Conservation (phyloP, 441 rosid species). For the Flueggea neowawraea region DNA sequence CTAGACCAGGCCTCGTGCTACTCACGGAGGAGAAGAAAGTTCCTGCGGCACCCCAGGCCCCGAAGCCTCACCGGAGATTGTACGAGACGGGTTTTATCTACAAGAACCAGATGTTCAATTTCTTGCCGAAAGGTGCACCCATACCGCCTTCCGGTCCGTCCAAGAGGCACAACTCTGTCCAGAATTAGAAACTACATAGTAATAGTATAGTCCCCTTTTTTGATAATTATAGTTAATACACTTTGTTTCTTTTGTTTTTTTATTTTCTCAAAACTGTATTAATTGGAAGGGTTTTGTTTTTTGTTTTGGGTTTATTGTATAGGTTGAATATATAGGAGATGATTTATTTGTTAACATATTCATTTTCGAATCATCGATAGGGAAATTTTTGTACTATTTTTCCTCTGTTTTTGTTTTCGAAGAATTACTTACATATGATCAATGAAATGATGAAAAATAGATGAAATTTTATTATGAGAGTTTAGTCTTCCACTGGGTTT, state of each 20-base stretch:
- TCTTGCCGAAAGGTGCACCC: constrained; percentile 66
- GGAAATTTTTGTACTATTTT: constrained; percentile 1
- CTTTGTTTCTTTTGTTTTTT: not conserved
- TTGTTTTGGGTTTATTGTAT: constrained; percentile 18
- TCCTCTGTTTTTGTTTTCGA: not conserved
- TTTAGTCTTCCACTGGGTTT: too few species aligned
- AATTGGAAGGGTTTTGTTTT: not conserved
- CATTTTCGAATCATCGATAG: constrained; percentile 11
- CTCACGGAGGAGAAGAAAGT: constrained; percentile 4
- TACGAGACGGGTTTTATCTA: constrained; percentile 34
- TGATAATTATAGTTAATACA: not conserved
- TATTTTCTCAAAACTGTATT: too few species aligned
- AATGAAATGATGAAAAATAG: too few species aligned
- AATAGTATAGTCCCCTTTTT: not conserved
- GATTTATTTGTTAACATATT: constrained; percentile 13
- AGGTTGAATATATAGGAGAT: constrained; percentile 6
- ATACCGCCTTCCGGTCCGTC: constrained; percentile 91
- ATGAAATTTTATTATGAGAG: too few species aligned
- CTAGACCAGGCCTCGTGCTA: constrained; percentile 29
- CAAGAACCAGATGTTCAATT: constrained; percentile 47
- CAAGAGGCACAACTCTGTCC: constrained; percentile 57
- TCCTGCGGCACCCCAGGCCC: not conserved
- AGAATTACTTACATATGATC: not conserved
- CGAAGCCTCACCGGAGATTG: constrained; percentile 24
- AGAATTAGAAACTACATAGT: constrained; percentile 9